Conservation (phyloP, 129 eudicot genomes). For the Deinandra increscens region DNA sequence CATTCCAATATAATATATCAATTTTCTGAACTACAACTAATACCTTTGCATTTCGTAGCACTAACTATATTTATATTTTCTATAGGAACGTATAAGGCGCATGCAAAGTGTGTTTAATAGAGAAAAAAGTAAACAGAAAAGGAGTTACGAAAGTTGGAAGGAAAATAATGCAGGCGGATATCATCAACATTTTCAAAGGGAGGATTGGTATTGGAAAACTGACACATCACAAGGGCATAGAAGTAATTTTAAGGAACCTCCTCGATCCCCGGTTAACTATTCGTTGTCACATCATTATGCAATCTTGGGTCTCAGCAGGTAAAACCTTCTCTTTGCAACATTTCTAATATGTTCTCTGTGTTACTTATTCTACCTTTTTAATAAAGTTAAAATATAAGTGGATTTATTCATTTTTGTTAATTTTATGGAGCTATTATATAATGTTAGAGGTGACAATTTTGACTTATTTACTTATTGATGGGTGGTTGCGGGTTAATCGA, state of each 20-base stretch:
- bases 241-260: slow-evolving; percentile 54
- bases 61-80: not conserved
- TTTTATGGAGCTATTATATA: not conserved
- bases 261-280: slow-evolving; percentile 46
- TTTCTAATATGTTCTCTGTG: not conserved
- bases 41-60: not conserved
- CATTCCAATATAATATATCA: not conserved
- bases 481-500: not conserved
- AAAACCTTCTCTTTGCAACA: not conserved
- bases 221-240: slow-evolving; percentile 57
- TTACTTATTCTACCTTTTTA: not conserved
- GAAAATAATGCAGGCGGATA: slow-evolving; percentile 59
- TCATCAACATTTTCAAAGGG: slow-evolving; percentile 87
- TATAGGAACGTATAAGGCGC: slow-evolving; percentile 82
- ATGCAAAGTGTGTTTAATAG: slow-evolving; percentile 93
- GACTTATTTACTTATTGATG: not conserved
- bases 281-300: slow-evolving; percentile 84
- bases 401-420: not conserved
- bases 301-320: slow-evolving; percentile 96
- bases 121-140: slow-evolving; percentile 66
- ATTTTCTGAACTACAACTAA: not conserved
- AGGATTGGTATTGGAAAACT: slow-evolving; percentile 93
- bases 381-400: not conserved
- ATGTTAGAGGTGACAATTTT: not conserved
- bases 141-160: slow-evolving; percentile 78